Evolutionary conservation across 257 asterid species (phyloP), one percentile per base, ranked within the genome.

Genomic region (Solanum bulbocastanum): DNA sequence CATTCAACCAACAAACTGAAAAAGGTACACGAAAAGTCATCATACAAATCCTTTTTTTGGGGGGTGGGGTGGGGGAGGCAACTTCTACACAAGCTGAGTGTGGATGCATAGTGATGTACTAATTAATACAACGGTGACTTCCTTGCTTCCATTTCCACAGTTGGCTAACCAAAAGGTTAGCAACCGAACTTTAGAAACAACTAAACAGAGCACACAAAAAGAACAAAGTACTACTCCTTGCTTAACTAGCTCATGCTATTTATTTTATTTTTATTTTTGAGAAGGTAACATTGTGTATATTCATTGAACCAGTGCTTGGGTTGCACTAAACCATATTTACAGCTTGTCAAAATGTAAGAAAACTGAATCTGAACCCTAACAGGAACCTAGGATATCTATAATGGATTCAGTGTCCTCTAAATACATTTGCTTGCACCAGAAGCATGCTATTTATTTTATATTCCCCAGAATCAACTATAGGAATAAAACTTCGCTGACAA

Each of bases 1-100:
- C 99, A 97, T 90, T 97, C 99, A 91, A 96, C 96, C 94, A 96
- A 92, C 93, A 95, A 88, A 91, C 99, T 97, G 91, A 79, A 89
- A 85, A 91, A 75, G 65, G 88, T 87, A 87, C 87, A 85, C 62
- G 68, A 20, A 32, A 60, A 82, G 32, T 82, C 68, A 49, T 82
- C 86, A 32, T 9, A 30, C 8, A 9, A 81, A 46, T 81, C 27
- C 11, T 16, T 46, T 81, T 42, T 15, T 42, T 2, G 37, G 35
- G 35, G 35, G 9, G 36, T 23, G 18, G 20, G 68, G 71, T 2
- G 71, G 71, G 35, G 33, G 5, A 0, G 40, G 23, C 18, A 81
- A 46, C 68, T 46, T 81, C 16, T 27, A 81, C 68, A 27, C 30
- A 46, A 81, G 85, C 30, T 46, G 5, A 15, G 42, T 49, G 30